Conservation (phyloP, 495 filamentous ascomycete species). For the Neurospora sp. region DNA sequence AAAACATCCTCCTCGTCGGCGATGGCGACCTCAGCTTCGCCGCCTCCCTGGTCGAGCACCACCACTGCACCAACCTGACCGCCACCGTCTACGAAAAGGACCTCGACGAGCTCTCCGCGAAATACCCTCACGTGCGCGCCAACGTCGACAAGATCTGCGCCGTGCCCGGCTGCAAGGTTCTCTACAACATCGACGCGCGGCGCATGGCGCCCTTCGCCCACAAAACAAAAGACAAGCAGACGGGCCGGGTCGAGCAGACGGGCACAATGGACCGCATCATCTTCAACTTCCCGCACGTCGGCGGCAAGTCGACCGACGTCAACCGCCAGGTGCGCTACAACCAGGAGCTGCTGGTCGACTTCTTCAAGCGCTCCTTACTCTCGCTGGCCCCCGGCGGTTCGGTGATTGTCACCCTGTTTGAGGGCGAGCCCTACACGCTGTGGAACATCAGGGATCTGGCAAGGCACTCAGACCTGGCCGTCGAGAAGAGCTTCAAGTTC, state of each 20-base stretch:
- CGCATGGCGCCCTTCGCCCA: slow-evolving; percentile 46
- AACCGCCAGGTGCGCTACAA: slow-evolving; percentile 89
- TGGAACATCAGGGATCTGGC: slow-evolving; percentile 90
- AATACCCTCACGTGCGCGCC: slow-evolving; percentile 66
- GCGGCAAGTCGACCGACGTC: slow-evolving; percentile 82
- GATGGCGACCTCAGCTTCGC: slow-evolving; percentile 95
- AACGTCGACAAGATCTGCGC: slow-evolving; percentile 45
- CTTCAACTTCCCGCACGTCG: slow-evolving; percentile 97
- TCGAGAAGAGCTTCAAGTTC: slow-evolving; percentile 71
- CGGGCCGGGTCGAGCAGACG: background rate
- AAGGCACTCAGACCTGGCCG: slow-evolving; percentile 63
- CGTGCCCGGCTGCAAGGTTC: slow-evolving; percentile 36
- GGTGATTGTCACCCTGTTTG: slow-evolving; percentile 81
- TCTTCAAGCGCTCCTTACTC: slow-evolving; percentile 53
- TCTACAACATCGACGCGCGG: slow-evolving; percentile 66
- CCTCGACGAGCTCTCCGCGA: slow-evolving; percentile 41
- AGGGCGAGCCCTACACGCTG: slow-evolving; percentile 83
- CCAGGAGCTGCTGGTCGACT: slow-evolving; percentile 76
- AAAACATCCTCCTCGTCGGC: slow-evolving; percentile 75
- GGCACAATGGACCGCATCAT: slow-evolving; percentile 63
- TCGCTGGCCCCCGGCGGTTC: slow-evolving; percentile 43
- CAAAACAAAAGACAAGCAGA: slow-evolving; percentile 13
- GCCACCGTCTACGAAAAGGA: slow-evolving; percentile 40
- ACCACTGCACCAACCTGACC: slow-evolving; percentile 55
- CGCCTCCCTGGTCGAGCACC: slow-evolving; percentile 58